phyloP scores from a whole-genome alignment of 306 rosid genomes.

The Ormosia semicastrata region DNA sequence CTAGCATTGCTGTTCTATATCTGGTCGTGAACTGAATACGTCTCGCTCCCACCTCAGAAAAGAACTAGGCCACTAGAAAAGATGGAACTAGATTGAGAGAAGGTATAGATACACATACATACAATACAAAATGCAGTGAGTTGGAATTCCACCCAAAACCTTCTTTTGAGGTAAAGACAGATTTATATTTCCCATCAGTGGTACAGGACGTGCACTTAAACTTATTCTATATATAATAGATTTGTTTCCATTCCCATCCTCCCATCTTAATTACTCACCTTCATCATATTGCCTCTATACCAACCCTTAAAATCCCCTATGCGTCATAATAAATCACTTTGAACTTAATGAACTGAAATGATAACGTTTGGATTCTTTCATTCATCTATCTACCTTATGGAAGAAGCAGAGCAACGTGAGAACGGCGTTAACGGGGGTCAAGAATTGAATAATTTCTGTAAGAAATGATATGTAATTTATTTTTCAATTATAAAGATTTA shows the following conservation, averaged over 20 bases:
- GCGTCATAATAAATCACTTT: conserved; percentile 34
- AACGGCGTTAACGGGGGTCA: no score
- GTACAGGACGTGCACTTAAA: conserved; percentile 7
- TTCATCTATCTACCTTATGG: background rate
- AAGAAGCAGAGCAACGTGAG: no score
- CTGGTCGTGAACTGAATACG: background rate
- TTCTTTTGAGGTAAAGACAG: conserved; percentile 34
- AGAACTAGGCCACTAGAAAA: conserved; percentile 18
- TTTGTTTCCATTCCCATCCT: conserved; percentile 6
- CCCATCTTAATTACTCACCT: background rate
- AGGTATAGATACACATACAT: background rate
- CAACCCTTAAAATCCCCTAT: background rate
- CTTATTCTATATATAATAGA: background rate
- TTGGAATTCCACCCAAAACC: conserved; percentile 64
- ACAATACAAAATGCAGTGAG: conserved; percentile 42
- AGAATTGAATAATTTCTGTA: no score
- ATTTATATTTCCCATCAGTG: conserved; percentile 8
- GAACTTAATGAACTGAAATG: conserved; percentile 33
- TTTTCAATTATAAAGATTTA: no score
- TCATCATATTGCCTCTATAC: conserved; percentile 33
- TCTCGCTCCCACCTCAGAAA: background rate
- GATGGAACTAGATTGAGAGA: background rate
- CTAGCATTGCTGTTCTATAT: background rate
- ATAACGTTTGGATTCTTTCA: conserved; percentile 33
- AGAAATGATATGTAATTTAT: no score